A percentile compares a stretch with the other conserved stretches of the same genome.
Evolutionary conservation across 2,329 filamentous ascomycete genomes (phyloP).

Genomic region (Xylaria sp.): DNA sequence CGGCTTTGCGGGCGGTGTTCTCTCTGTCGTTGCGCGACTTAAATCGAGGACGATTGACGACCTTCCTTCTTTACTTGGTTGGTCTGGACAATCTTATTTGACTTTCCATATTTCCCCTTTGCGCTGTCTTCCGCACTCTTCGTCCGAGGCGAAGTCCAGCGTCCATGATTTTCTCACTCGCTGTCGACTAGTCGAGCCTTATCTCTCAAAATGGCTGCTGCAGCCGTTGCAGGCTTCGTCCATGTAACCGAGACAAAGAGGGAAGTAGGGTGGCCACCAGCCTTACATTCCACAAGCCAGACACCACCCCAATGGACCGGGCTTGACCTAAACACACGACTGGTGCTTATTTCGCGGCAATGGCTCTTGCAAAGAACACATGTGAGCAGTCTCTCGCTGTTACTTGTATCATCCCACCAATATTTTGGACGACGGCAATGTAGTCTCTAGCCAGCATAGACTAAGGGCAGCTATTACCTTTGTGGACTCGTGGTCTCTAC

Average conservation of each 20-base stretch:
- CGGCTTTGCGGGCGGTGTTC: background rate
- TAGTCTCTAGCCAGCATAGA: conserved; percentile 2
- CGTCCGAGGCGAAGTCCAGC: conserved; percentile 50
- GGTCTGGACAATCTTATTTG: conserved; percentile 17
- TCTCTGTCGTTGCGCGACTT: conserved; percentile 15
- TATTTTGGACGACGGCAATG: background rate
- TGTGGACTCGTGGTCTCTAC: background rate
- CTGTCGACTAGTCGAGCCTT: conserved; percentile 56
- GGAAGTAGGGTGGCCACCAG: conserved; percentile 53
- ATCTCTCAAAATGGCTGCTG: conserved; percentile 65
- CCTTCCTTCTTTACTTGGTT: conserved; percentile 5
- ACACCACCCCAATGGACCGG: conserved; percentile 51
- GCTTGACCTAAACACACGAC: conserved; percentile 48
- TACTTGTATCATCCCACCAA: conserved; percentile 12
- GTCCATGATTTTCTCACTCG: conserved; percentile 64
- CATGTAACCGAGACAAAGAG: conserved; percentile 56
- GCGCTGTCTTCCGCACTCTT: conserved; percentile 35
- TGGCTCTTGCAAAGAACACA: conserved; percentile 52
- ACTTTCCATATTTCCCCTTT: conserved; percentile 20
- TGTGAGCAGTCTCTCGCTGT: conserved; percentile 48
- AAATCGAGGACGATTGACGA: conserved; percentile 4
- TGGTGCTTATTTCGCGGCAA: conserved; percentile 54
- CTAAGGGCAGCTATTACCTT: background rate
- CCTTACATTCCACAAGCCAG: conserved; percentile 48
- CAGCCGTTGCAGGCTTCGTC: conserved; percentile 56